Evolutionary conservation across 306 rosid species (phyloP).

Genomic region (Lathyrus sativus): DNA sequence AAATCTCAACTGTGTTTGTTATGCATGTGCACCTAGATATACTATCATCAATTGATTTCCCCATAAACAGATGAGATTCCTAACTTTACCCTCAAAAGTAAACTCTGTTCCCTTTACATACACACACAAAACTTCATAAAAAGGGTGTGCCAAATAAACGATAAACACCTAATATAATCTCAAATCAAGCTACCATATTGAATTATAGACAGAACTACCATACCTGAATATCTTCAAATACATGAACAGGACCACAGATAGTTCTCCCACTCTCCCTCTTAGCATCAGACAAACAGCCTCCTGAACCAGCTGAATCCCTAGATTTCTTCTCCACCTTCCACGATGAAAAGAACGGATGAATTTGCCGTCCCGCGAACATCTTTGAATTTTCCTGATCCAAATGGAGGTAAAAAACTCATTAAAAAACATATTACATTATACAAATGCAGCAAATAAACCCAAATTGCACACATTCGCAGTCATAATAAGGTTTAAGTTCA

Average conservation of each 20-base stretch:
- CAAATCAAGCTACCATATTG: conserved; percentile 21
- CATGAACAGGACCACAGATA: conserved; percentile 57
- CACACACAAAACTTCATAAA: conserved; percentile 16
- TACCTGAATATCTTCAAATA: conserved; percentile 70
- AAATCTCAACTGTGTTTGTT: conserved; percentile 7
- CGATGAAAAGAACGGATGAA: conserved; percentile 73
- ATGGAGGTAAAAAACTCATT: conserved; percentile 9
- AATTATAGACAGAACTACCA: conserved; percentile 15
- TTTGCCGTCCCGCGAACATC: conserved; percentile 64
- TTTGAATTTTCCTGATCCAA: conserved; percentile 69
- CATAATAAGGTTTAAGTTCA: not conserved
- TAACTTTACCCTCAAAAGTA: conserved; percentile 4
- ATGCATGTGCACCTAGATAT: conserved; percentile 1
- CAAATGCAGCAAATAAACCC: not conserved
- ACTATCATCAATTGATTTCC: not conserved
- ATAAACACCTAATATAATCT: not conserved
- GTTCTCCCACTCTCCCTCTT: conserved; percentile 39
- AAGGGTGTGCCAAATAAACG: not conserved
- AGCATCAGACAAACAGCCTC: conserved; percentile 13
- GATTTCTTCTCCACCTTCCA: conserved; percentile 53
- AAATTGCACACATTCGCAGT: not conserved
- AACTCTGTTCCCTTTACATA: not conserved
- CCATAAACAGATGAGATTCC: not conserved
- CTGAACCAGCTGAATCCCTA: conserved; percentile 43
- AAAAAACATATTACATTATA: conserved; percentile 20